A percentile compares a stretch with the other conserved stretches of the same genome.
These are phyloP conservation scores for Musa beccarii DNA, from an alignment of 176 grass and related monocot genomes.

Conservation along the genomic window DNA sequence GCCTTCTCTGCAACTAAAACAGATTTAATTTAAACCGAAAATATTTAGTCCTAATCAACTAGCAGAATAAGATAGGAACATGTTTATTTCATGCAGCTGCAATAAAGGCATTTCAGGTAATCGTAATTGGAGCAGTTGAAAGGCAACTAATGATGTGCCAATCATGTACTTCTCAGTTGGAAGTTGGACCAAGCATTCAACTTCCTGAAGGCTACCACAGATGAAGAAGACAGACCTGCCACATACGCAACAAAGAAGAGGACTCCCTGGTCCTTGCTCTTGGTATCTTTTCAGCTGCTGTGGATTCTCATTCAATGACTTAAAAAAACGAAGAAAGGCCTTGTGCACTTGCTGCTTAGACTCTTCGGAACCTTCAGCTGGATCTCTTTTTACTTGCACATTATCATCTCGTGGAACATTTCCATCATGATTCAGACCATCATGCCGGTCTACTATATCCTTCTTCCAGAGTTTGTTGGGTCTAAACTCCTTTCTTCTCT, in stretches of 20 bases:
- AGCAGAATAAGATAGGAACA: background rate
- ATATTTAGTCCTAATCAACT: background rate
- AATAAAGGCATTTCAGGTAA: constrained; percentile 13
- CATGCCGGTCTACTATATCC: constrained; percentile 21
- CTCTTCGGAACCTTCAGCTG: constrained; percentile 67
- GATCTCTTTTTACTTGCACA: constrained; percentile 41
- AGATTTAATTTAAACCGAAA: background rate
- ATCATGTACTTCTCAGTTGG: constrained; percentile 20
- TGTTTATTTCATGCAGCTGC: background rate
- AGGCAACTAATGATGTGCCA: constrained; percentile 13
- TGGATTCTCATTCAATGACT: constrained; percentile 52
- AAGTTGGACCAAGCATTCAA: constrained; percentile 16
- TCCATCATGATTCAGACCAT: constrained; percentile 29
- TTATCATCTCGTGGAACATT: constrained; percentile 17
- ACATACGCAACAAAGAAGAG: constrained; percentile 65
- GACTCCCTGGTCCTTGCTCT: constrained; percentile 39
- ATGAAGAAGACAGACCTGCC: constrained; percentile 85
- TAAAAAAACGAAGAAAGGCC: constrained; percentile 65
- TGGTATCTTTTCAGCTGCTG: constrained; percentile 46
- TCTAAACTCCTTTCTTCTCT: constrained; percentile 29
- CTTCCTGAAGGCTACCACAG: constrained; percentile 18
- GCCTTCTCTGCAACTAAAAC: background rate
- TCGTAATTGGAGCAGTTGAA: background rate
- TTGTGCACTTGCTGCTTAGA: constrained; percentile 66
- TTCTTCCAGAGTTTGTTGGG: constrained; percentile 38